Percentiles rank a stretch among this genome's conserved stretches.
Conservation (phyloP, 768 basidiomycete species). For the Russula emetica region DNA sequence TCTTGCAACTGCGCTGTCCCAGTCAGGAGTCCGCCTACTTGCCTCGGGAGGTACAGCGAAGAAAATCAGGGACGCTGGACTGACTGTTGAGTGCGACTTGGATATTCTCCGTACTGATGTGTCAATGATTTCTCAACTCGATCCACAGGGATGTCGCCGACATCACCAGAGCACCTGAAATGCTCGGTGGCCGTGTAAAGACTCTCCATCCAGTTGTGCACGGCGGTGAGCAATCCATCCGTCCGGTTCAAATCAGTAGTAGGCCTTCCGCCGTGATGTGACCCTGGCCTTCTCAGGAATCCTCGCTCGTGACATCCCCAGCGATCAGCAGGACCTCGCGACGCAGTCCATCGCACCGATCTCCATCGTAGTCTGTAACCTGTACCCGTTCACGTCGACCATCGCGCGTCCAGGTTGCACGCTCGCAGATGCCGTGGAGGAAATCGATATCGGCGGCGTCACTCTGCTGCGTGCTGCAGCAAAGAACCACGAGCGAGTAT, state of each 20-base stretch:
- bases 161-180: constrained; percentile 97
- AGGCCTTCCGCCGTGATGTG: neutral
- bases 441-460: constrained; percentile 98
- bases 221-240: constrained; percentile 58
- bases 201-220: constrained; percentile 98
- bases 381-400: constrained; percentile 94
- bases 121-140: neutral
- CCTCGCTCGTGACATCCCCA: constrained; percentile 85
- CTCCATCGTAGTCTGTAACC: constrained; percentile 96
- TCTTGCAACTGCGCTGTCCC: constrained; percentile 78
- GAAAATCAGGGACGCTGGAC: constrained; percentile 90
- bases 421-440: constrained; percentile 89
- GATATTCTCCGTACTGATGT: neutral
- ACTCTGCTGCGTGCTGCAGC: constrained; percentile 96
- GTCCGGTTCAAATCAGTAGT: neutral
- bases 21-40: constrained; percentile 78
- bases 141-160: constrained; percentile 84
- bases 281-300: constrained; percentile 57
- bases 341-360: constrained; percentile 87
- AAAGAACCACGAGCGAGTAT: constrained; percentile 94
- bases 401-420: constrained; percentile 87
- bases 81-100: constrained; percentile 76
- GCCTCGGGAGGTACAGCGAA: constrained; percentile 98
- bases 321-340: constrained; percentile 82
- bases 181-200: constrained; percentile 97